Evolutionary conservation across 495 filamentous ascomycete species (phyloP).

Genomic region (Penicillium argentinense): DNA sequence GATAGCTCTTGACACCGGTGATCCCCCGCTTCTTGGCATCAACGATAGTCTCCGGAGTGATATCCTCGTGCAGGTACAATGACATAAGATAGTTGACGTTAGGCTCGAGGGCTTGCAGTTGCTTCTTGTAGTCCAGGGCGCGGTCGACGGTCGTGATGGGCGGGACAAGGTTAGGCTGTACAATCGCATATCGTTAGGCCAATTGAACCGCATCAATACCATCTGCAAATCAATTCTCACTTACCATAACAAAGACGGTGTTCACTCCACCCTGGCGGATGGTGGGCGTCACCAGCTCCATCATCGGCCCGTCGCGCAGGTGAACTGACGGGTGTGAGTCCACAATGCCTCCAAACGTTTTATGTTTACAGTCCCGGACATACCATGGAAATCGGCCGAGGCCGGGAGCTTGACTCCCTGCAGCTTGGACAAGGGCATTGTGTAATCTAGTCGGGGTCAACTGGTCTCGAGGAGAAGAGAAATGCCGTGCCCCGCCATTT

Average conservation of each 20-base stretch:
- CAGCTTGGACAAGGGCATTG: constrained; percentile 41
- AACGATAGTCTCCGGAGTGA: constrained; percentile 76
- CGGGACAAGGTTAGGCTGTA: constrained; percentile 67
- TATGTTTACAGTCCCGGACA: constrained; percentile 8
- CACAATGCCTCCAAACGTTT: constrained; percentile 15
- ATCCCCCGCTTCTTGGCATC: constrained; percentile 61
- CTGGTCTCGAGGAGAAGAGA: not conserved
- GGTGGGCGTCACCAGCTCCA: constrained; percentile 76
- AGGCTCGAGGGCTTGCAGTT: constrained; percentile 65
- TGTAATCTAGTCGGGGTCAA: not conserved
- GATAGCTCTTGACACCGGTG: constrained; percentile 59
- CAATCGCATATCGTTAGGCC: constrained; percentile 11
- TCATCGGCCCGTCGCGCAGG: constrained; percentile 77
- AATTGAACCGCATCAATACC: not conserved
- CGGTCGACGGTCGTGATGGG: constrained; percentile 72
- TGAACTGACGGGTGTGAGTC: constrained; percentile 43
- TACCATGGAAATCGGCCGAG: constrained; percentile 68
- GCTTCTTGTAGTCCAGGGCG: constrained; percentile 72
- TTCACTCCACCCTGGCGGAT: constrained; percentile 74
- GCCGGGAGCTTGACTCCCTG: constrained; percentile 61
- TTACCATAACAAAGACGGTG: constrained; percentile 80
- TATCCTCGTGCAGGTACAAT: constrained; percentile 73
- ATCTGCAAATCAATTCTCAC: constrained; percentile 17
- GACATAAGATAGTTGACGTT: constrained; percentile 85
- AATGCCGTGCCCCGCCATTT: constrained; percentile 10